Conservation (phyloP, 108 stramenopile species). For the Parmales sp. region DNA sequence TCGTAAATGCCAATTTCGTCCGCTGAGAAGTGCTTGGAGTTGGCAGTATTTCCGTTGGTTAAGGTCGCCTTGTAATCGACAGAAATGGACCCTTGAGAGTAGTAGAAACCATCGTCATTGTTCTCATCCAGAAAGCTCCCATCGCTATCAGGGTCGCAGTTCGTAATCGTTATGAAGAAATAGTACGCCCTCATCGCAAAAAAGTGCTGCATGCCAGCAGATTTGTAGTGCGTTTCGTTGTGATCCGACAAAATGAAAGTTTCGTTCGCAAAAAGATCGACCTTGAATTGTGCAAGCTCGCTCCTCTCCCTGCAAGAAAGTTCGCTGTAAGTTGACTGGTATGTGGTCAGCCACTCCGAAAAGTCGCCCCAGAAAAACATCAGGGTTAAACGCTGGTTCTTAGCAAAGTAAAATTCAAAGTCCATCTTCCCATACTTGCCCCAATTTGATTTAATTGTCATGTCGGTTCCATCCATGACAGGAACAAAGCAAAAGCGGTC, state of each 20-base stretch:
- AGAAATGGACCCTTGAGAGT: neutral
- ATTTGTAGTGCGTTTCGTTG: neutral
- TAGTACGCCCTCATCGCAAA: neutral
- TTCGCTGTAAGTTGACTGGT: neutral
- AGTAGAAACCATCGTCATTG: neutral
- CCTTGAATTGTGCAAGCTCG: neutral
- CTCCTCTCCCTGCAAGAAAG: neutral
- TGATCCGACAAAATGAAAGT: neutral
- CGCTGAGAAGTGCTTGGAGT: conserved; percentile 14
- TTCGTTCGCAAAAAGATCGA: neutral
- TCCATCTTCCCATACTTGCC: no score
- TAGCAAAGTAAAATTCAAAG: no score
- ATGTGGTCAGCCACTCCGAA: neutral
- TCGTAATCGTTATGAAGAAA: neutral
- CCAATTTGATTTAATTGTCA: no score
- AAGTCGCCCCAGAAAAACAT: neutral
- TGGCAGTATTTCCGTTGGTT: conserved; percentile 1
- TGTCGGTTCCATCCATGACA: no score
- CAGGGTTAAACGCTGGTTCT: neutral
- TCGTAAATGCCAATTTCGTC: conserved; percentile 11
- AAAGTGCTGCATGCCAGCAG: neutral
- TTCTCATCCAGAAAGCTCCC: no score
- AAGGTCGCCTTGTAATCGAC: neutral
- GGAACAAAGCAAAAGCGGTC: no score
- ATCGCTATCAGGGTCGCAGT: neutral